phyloP scores from a whole-genome alignment of 116 monocot species.

The Iris pallida region DNA sequence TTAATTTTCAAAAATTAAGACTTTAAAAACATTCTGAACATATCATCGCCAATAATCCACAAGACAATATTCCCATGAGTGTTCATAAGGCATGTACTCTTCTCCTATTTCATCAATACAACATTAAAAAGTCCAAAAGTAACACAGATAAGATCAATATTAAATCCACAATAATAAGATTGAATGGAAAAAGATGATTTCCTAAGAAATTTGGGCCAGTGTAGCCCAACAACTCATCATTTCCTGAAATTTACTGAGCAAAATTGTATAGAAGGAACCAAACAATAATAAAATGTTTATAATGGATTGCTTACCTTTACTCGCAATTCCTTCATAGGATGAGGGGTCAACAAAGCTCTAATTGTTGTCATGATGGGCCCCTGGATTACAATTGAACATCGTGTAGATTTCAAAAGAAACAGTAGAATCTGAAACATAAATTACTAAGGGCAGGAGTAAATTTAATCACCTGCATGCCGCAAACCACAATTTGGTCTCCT shows the following conservation, averaged over 20 bases:
- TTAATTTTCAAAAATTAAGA: too few species aligned
- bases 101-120: not conserved
- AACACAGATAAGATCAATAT: not conserved
- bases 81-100: not conserved
- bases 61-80: too few species aligned
- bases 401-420: not conserved
- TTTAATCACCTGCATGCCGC: conserved; percentile 84
- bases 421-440: not conserved
- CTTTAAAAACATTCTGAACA: too few species aligned
- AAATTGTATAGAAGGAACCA: not conserved
- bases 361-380: conserved; percentile 88
- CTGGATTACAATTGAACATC: conserved; percentile 30
- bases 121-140: not conserved
- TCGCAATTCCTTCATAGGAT: conserved; percentile 94
- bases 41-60: too few species aligned
- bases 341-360: conserved; percentile 91
- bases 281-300: not conserved
- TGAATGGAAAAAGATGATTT: not conserved
- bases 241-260: not conserved
- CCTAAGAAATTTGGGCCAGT: not conserved
- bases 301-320: conserved; percentile 60
- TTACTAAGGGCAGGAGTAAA: not conserved
- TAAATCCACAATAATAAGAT: not conserved
- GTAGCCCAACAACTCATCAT: not conserved
- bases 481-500: conserved; percentile 95